A percentile compares a stretch with the other conserved stretches of the same genome.
phyloP scores from a whole-genome alignment of 2,329 filamentous ascomycete genomes.

The Lomentospora prolificans region DNA sequence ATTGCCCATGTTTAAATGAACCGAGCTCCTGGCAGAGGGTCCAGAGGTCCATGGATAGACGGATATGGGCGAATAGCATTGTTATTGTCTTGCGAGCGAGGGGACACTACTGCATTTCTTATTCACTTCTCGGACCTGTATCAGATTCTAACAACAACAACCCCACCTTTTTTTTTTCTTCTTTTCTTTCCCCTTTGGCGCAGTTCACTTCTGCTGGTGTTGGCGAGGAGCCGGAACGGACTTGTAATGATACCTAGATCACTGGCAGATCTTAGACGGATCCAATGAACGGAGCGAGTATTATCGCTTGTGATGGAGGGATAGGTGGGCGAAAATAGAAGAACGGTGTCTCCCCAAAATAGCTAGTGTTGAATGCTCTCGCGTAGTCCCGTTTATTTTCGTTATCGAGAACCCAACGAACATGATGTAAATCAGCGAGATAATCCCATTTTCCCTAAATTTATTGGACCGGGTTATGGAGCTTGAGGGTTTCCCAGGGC shows the following conservation, averaged over 20 bases:
- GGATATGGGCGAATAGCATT: background rate
- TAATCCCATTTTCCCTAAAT: no score
- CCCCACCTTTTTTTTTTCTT: background rate
- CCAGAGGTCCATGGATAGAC: background rate
- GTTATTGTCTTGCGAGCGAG: no score
- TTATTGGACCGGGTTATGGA: no score
- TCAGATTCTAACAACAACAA: no score
- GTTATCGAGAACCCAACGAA: no score
- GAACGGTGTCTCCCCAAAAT: no score
- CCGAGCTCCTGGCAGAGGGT: background rate
- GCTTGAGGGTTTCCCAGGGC: no score
- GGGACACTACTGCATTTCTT: no score
- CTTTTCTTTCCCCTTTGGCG: background rate
- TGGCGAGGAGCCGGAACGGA: background rate
- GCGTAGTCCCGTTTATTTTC: no score
- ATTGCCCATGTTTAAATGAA: constrained; percentile 43
- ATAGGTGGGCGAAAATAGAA: background rate
- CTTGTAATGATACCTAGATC: background rate
- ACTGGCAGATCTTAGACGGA: background rate
- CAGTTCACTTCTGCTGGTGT: background rate
- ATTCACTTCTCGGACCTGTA: constrained; percentile 5
- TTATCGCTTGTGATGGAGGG: background rate
- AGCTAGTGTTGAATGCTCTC: no score
- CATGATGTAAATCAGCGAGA: no score
- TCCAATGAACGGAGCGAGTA: background rate